phyloP scores from a whole-genome alignment of 495 filamentous ascomycete species.

The Tuber umbilicatum region DNA sequence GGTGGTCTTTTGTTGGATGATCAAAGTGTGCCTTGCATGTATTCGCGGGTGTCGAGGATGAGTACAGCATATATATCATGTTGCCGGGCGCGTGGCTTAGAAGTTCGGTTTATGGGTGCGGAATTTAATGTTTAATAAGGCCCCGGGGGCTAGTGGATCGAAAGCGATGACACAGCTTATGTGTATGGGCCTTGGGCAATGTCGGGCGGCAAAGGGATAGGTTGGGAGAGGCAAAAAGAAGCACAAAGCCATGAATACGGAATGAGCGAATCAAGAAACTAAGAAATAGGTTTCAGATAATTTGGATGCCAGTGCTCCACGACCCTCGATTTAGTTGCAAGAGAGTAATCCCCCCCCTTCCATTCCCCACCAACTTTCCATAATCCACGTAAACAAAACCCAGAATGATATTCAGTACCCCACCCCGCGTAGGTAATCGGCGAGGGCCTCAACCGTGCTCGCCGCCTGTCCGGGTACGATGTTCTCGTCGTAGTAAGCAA shows the following conservation, averaged over 20 bases:
- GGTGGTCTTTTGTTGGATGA: neutral
- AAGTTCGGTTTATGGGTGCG: neutral
- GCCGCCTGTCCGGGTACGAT: slow-evolving; percentile 60
- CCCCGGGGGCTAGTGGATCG: neutral
- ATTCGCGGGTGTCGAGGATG: neutral
- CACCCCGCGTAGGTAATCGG: slow-evolving; percentile 63
- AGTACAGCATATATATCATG: neutral
- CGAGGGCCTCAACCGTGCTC: slow-evolving; percentile 60
- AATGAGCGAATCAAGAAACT: neutral
- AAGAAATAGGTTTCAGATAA: slow-evolving; percentile 5
- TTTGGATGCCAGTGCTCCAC: neutral
- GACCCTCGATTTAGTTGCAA: neutral
- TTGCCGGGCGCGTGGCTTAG: neutral
- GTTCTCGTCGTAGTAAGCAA: slow-evolving; percentile 73
- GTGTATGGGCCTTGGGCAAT: neutral
- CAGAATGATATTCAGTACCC: slow-evolving; percentile 54
- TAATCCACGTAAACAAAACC: slow-evolving; percentile 13
- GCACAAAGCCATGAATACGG: neutral
- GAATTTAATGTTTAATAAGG: slow-evolving; percentile 2
- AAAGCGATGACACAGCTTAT: neutral
- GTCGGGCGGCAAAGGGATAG: neutral
- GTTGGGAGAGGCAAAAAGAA: neutral
- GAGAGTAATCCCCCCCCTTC: neutral
- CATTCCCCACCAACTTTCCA: neutral
- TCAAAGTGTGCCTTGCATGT: neutral